phyloP scores from a whole-genome alignment of 2,329 filamentous ascomycete species.

The Fusarium marasasianum region DNA sequence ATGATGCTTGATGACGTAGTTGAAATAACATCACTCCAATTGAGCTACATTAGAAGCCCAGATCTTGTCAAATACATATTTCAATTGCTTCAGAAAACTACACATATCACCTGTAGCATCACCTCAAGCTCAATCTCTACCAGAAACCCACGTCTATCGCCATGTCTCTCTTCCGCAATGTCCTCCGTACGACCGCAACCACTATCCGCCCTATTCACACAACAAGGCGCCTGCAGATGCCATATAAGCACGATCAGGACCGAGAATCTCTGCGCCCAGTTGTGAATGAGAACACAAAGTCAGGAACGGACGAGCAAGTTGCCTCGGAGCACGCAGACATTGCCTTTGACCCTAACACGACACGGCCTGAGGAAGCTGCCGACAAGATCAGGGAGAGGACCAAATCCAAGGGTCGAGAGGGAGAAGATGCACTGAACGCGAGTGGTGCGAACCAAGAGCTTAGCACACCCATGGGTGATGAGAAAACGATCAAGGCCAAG shows the following conservation, averaged over 20 bases:
- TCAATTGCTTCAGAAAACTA: neutral
- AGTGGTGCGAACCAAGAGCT: conserved; percentile 58
- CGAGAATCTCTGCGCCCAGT: conserved; percentile 72
- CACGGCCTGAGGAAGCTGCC: conserved; percentile 70
- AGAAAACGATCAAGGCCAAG: conserved; percentile 47
- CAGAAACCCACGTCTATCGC: neutral
- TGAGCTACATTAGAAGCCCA: neutral
- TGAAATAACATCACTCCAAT: neutral
- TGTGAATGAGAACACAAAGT: conserved; percentile 73
- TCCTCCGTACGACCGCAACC: conserved; percentile 29
- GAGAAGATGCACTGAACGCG: conserved; percentile 49
- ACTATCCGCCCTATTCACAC: conserved; percentile 47
- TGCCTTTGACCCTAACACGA: conserved; percentile 76
- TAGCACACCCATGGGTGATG: conserved; percentile 51
- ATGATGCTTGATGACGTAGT: conserved; percentile 36
- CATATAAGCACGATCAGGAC: conserved; percentile 65
- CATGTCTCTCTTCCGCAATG: conserved; percentile 37
- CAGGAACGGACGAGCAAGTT: conserved; percentile 69
- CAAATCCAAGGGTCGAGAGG: conserved; percentile 40
- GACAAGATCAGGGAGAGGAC: conserved; percentile 58
- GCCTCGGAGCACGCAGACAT: conserved; percentile 65
- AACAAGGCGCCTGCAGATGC: conserved; percentile 36
- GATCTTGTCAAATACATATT: conserved; percentile 4
- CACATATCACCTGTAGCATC: neutral
- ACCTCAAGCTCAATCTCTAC: neutral